Base-by-base conservation (phyloP, 192 early-diverging fungal species). In the Mortierella alpina region DNA sequence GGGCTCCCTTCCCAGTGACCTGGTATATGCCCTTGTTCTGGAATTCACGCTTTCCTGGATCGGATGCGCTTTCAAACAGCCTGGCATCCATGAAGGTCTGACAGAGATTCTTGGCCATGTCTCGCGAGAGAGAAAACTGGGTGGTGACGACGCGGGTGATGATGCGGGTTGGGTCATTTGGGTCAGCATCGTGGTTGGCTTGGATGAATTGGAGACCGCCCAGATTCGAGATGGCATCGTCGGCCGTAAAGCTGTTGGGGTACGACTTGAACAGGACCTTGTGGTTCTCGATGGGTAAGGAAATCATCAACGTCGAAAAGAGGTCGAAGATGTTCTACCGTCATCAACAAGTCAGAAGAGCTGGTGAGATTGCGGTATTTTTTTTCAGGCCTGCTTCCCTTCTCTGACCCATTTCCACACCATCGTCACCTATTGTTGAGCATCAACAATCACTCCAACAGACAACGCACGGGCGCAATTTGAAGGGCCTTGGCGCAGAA, bases 261-360 rank as follows among this genome's bases (percentile, higher is more conserved):
- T 88, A 88, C 54, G 59, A 88, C 50, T 82, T 72, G 67, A 90
- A 86, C 47, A 90, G 64, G n/a, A 82, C 70, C 47, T 86, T 75
- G 66, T 86, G 89, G 31, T 81, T 83, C 48, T 83, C 77, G 63
- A 90, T 82, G 7, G 85, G 87, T 22, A 85, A 56, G 54, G 85
- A 86, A 23, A 88, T 84, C 75, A 88, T 86, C 57, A 90, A 60
- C 10, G 87, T 87, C 6, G 87, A 80, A 49, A 86, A 90, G 47
- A 90, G 64, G 70, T 90, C 89, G 68, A 86, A 86, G 39, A 88
- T 87, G 76, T 87, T 84, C 89, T 90, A 82, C 9, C 17, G 47
- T 62, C 9, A 13, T 14, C 42, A 10, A 10, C 22, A 56, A 13
- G 20, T 46, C 6, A 15, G 0, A 68, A 64, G 20, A 15, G 60